These are phyloP conservation scores for Rasamsonia emersonii DNA, from an alignment of 2,329 filamentous ascomycete species.

Conservation along the genomic window DNA sequence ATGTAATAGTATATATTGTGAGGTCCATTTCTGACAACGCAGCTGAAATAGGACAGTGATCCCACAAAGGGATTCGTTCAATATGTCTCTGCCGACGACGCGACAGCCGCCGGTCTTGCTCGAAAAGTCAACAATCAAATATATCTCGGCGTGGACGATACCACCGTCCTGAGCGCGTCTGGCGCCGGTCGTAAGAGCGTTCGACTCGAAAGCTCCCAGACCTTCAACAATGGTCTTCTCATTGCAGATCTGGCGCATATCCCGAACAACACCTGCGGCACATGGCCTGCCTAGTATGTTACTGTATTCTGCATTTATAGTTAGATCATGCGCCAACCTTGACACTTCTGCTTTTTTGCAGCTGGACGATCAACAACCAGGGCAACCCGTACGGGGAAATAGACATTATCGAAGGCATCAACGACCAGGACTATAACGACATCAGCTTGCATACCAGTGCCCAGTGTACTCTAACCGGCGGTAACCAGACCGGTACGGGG, in stretches of 20 bases:
- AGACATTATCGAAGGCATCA: constrained; percentile 72
- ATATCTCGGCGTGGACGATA: constrained; percentile 62
- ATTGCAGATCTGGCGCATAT: constrained; percentile 66
- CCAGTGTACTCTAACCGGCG: constrained; percentile 49
- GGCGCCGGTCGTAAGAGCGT: constrained; percentile 58
- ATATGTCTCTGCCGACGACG: constrained; percentile 53
- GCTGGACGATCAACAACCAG: constrained; percentile 40
- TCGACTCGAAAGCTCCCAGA: constrained; percentile 58
- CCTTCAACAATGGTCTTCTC: constrained; percentile 58
- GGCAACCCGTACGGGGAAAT: constrained; percentile 54
- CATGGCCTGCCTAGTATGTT: constrained; percentile 59
- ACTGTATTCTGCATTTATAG: constrained; percentile 39
- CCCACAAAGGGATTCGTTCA: constrained; percentile 68
- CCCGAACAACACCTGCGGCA: constrained; percentile 59
- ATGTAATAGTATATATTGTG: too few relatives aligned
- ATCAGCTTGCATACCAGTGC: constrained; percentile 60
- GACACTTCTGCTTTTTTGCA: too few relatives aligned
- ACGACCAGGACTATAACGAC: constrained; percentile 49
- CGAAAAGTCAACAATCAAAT: constrained; percentile 47
- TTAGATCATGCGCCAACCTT: constrained; percentile 30
- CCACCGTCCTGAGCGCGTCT: constrained; percentile 43
- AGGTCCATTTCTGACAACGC: too few relatives aligned
- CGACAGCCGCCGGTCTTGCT: constrained; percentile 50
- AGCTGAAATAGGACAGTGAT: constrained; percentile 39
- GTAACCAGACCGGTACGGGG: constrained; percentile 39